A percentile compares a stretch with the other conserved stretches of the same genome.
These are phyloP conservation scores for Oleoguttula mirabilis DNA, from an alignment of 495 filamentous ascomycete species.

Conservation along the genomic window DNA sequence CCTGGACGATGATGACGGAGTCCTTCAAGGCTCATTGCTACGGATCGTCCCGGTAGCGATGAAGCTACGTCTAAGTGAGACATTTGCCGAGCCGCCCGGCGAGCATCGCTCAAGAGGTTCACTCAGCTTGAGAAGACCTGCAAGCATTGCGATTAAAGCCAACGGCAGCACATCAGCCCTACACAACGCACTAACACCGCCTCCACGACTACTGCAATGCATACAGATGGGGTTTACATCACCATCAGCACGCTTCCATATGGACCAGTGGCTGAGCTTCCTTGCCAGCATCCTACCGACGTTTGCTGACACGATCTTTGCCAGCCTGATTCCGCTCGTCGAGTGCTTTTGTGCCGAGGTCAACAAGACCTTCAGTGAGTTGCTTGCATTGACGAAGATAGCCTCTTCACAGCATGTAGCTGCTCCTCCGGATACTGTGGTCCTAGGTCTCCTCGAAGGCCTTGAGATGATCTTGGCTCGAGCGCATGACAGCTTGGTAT, in stretches of 20 bases:
- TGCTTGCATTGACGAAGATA: conserved; percentile 46
- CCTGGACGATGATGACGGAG: not conserved
- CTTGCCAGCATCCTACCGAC: conserved; percentile 75
- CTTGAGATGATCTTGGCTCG: conserved; percentile 80
- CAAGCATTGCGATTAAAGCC: not conserved
- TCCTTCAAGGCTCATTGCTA: conserved; percentile 11
- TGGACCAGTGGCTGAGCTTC: conserved; percentile 85
- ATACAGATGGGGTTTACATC: conserved; percentile 73
- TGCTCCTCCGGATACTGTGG: conserved; percentile 49
- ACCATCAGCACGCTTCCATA: conserved; percentile 54
- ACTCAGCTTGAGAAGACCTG: not conserved
- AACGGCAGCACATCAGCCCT: not conserved
- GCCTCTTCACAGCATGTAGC: conserved; percentile 14
- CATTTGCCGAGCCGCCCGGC: not conserved
- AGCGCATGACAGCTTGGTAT: conserved; percentile 71
- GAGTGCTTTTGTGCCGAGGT: conserved; percentile 77
- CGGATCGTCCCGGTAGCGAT: conserved; percentile 5
- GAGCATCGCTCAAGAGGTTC: conserved; percentile 4
- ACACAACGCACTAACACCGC: conserved; percentile 34
- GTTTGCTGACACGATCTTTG: conserved; percentile 71
- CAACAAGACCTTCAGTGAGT: conserved; percentile 48
- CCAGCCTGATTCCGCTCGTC: conserved; percentile 78
- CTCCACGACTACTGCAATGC: conserved; percentile 65
- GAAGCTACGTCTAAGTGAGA: not conserved
- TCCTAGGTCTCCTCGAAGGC: conserved; percentile 71